Percentiles rank a stretch among this genome's conserved stretches.
phyloP scores from a whole-genome alignment of 2,329 filamentous ascomycete species.

The Diaporthe batatas region DNA sequence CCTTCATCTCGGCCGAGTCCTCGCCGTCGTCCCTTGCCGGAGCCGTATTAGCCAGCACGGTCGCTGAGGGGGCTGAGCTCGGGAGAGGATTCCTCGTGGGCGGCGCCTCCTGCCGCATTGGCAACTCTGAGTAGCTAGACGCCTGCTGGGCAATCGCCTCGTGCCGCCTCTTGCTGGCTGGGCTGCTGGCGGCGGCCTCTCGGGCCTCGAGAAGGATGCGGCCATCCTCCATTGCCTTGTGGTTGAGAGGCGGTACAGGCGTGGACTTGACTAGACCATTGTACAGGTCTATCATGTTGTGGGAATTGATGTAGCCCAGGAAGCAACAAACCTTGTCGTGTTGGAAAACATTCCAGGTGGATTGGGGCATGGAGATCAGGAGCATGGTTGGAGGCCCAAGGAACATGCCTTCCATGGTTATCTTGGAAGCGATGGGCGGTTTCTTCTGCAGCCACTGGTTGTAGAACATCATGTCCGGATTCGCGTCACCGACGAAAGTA shows the following conservation, averaged over 20 bases:
- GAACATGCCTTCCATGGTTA: slow-evolving; percentile 77
- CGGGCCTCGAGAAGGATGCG: slow-evolving; percentile 68
- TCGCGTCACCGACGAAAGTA: slow-evolving; percentile 75
- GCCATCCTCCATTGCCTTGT: slow-evolving; percentile 62
- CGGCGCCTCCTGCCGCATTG: slow-evolving; percentile 43
- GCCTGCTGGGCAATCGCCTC: slow-evolving; percentile 43
- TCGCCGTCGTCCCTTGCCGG: slow-evolving; percentile 63
- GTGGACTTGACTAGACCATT: slow-evolving; percentile 67
- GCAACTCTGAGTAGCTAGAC: slow-evolving; percentile 43
- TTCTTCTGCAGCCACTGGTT: slow-evolving; percentile 75
- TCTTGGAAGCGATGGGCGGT: slow-evolving; percentile 68
- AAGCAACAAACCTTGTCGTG: slow-evolving; percentile 77
- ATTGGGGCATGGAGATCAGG: slow-evolving; percentile 74
- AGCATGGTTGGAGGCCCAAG: slow-evolving; percentile 75
- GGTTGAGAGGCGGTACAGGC: slow-evolving; percentile 48
- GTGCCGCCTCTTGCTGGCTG: slow-evolving; percentile 45
- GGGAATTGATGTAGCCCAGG: slow-evolving; percentile 74
- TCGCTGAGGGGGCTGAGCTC: slow-evolving; percentile 32
- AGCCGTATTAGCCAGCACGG: slow-evolving; percentile 31
- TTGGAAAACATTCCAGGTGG: slow-evolving; percentile 74
- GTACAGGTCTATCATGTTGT: slow-evolving; percentile 76
- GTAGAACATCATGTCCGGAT: slow-evolving; percentile 75
- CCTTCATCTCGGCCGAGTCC: slow-evolving; percentile 77
- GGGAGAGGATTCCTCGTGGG: slow-evolving; percentile 42
- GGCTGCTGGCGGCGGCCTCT: slow-evolving; percentile 57